phyloP scores from a whole-genome alignment of 2,329 filamentous ascomycete genomes.

The Botrytis elliptica region DNA sequence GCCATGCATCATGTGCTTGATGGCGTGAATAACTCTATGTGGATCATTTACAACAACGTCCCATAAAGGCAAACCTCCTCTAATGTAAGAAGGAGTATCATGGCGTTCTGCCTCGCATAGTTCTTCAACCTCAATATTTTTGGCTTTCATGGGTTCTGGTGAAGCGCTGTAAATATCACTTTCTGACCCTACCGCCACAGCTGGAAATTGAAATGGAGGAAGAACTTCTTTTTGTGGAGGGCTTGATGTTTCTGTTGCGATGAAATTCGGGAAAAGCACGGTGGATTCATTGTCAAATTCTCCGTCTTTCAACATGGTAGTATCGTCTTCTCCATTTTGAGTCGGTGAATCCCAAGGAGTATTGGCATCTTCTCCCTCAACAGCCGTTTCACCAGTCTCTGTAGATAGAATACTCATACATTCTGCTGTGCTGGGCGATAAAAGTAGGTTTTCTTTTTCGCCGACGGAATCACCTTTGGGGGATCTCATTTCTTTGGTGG shows the following conservation, averaged over 20 bases:
- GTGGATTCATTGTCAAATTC: not conserved
- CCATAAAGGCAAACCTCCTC: constrained; percentile 2
- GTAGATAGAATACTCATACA: constrained; percentile 14
- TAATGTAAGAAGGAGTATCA: constrained; percentile 19
- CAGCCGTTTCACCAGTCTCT: constrained; percentile 1
- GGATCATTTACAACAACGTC: constrained; percentile 10
- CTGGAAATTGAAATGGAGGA: constrained; percentile 3
- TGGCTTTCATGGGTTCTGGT: not conserved
- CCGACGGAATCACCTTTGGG: no score
- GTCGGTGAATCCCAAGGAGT: constrained; percentile 11
- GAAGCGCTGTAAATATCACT: not conserved
- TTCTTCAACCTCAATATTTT: not conserved
- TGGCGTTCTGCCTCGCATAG: constrained; percentile 13
- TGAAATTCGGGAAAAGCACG: not conserved
- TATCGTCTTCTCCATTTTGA: not conserved
- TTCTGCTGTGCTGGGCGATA: not conserved
- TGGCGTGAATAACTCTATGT: constrained; percentile 17
- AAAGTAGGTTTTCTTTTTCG: not conserved
- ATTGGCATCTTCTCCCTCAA: not conserved
- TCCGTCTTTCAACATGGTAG: not conserved
- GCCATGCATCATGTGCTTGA: constrained; percentile 19
- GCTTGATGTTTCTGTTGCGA: not conserved
- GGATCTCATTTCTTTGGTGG: not conserved
- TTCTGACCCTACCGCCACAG: no score
- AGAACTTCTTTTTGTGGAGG: not conserved